These are phyloP conservation scores for Teratosphaeria destructans DNA, from an alignment of 2,329 filamentous ascomycete genomes.

Conservation along the genomic window DNA sequence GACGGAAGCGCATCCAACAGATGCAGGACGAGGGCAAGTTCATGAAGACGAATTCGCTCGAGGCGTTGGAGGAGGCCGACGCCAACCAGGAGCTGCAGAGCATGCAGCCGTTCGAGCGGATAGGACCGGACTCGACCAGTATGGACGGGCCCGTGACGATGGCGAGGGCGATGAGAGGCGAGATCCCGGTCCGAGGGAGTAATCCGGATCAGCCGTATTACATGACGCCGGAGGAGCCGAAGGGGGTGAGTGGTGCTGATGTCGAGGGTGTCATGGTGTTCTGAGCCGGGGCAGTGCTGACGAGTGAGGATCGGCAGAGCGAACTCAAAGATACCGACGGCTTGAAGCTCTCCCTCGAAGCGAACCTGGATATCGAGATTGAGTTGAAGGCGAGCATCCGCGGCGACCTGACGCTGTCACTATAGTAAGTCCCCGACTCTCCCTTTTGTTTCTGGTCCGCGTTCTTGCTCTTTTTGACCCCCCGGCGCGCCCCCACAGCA, in stretches of 20 bases:
- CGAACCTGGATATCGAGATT: conserved; percentile 75
- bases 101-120: conserved; percentile 45
- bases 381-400: conserved; percentile 78
- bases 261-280: background rate
- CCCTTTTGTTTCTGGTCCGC: background rate
- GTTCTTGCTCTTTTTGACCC: background rate
- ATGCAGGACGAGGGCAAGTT: conserved; percentile 38
- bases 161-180: conserved; percentile 43
- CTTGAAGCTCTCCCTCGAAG: conserved; percentile 59
- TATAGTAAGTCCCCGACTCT: conserved; percentile 52
- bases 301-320: conserved; percentile 10
- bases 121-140: conserved; percentile 44
- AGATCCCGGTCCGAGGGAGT: conserved; percentile 44
- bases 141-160: conserved; percentile 49
- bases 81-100: conserved; percentile 38
- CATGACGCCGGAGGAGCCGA: conserved; percentile 16
- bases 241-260: conserved; percentile 9
- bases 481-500: background rate
- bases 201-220: conserved; percentile 41
- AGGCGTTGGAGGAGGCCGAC: conserved; percentile 42
- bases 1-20: conserved; percentile 37
- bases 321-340: conserved; percentile 49
- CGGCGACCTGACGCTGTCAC: conserved; percentile 68
- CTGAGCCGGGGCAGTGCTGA: background rate
- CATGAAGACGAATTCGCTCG: conserved; percentile 40